Percentiles rank a stretch among this genome's conserved stretches.
These are phyloP conservation scores for Chiua virens DNA, from an alignment of 768 basidiomycete species.

Conservation along the genomic window DNA sequence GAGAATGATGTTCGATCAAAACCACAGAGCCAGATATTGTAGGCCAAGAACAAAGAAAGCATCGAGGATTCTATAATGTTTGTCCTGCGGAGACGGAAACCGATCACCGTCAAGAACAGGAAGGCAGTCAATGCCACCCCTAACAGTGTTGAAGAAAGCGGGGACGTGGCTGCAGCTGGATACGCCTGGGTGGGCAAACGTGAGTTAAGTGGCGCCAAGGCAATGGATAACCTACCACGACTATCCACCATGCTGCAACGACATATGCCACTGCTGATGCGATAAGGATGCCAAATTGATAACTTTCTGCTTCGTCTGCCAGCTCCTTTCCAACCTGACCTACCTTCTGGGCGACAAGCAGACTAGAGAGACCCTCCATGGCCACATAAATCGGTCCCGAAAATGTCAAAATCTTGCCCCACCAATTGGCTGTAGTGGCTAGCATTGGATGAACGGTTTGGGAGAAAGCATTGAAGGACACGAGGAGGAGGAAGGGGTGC, in stretches of 20 bases:
- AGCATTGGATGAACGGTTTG: constrained; percentile 60
- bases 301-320: constrained; percentile 68
- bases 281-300: constrained; percentile 77
- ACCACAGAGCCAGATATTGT: constrained; percentile 88
- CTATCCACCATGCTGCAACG: constrained; percentile 83
- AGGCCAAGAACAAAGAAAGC: constrained; percentile 84
- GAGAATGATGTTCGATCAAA: constrained; percentile 73
- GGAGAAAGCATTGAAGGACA: constrained; percentile 84
- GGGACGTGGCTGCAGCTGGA: constrained; percentile 78
- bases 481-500: constrained; percentile 82
- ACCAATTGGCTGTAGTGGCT: constrained; percentile 57
- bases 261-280: constrained; percentile 80
- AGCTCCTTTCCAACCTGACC: constrained; percentile 76
- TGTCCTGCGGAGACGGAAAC: constrained; percentile 83
- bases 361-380: constrained; percentile 81
- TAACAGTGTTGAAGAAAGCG: constrained; percentile 84
- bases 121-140: constrained; percentile 88
- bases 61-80: constrained; percentile 92
- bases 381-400: constrained; percentile 78
- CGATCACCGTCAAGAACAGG: constrained; percentile 88
- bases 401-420: constrained; percentile 70
- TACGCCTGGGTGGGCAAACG: constrained; percentile 54
- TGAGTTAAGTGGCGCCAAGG: constrained; percentile 9
- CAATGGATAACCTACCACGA: constrained; percentile 51
- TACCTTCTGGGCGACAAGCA: constrained; percentile 78